phyloP scores from a whole-genome alignment of 345 rosid genomes.

The Salix caprea region DNA sequence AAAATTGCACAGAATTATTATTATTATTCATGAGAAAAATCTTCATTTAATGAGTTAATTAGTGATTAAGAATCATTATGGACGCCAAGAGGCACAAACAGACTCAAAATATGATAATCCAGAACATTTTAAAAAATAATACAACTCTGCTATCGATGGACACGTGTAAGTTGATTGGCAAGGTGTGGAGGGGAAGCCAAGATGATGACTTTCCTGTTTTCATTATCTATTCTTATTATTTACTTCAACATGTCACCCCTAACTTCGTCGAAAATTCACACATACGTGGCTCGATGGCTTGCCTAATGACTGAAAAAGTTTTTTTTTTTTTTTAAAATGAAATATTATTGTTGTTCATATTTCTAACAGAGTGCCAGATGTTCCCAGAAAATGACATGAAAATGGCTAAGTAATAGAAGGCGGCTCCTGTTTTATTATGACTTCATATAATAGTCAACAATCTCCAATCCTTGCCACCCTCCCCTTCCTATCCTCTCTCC shows the following conservation, averaged over 20 bases:
- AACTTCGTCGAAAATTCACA: neutral
- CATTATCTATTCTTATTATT: neutral
- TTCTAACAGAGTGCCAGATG: no score
- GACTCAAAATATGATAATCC: no score
- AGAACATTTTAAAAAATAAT: no score
- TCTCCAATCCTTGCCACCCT: neutral
- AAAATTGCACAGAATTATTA: no score
- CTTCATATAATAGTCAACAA: slow-evolving; percentile 5
- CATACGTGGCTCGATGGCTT: neutral
- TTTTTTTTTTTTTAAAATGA: no score
- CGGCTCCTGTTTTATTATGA: slow-evolving; percentile 9
- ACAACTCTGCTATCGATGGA: no score
- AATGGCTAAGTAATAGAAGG: neutral
- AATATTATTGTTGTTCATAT: no score
- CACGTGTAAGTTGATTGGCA: neutral
- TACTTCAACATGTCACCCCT: neutral
- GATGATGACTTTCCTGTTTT: neutral
- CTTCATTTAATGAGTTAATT: no score
- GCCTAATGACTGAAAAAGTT: neutral
- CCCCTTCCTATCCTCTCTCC: neutral
- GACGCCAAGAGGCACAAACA: no score
- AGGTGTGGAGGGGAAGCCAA: neutral
- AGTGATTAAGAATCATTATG: no score
- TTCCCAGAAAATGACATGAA: neutral
- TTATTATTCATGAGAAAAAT: no score